phyloP scores from a whole-genome alignment of 352 stramenopile species.

The Phytophthora colocasiae region DNA sequence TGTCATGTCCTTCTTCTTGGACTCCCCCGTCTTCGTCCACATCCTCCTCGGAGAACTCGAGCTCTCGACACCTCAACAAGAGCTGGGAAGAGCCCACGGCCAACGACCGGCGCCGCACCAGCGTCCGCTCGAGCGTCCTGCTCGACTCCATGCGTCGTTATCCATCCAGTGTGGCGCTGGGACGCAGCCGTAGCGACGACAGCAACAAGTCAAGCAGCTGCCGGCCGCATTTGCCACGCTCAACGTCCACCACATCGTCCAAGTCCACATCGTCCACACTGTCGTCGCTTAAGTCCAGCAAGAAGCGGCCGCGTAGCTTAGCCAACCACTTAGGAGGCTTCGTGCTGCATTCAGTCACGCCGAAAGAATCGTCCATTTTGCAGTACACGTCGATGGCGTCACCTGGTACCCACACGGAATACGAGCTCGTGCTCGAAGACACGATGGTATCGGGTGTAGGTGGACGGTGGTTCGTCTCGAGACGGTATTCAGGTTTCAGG shows the following conservation, averaged over 20 bases:
- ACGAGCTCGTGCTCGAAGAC: slow-evolving; percentile 62
- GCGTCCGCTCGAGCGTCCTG: slow-evolving; percentile 17
- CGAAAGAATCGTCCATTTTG: slow-evolving; percentile 56
- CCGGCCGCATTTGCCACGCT: slow-evolving; percentile 9
- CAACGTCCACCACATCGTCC: slow-evolving; percentile 28
- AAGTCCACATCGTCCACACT: slow-evolving; percentile 18
- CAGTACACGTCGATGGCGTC: slow-evolving; percentile 56
- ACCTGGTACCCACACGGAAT: slow-evolving; percentile 65
- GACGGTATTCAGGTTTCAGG: slow-evolving; percentile 75
- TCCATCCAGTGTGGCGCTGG: slow-evolving; percentile 15
- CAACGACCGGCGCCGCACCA: slow-evolving; percentile 23
- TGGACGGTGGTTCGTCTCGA: slow-evolving; percentile 66
- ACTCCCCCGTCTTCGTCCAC: slow-evolving; percentile 29
- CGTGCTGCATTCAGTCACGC: slow-evolving; percentile 68
- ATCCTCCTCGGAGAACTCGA: slow-evolving; percentile 23
- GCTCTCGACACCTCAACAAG: slow-evolving; percentile 19
- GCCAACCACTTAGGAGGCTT: slow-evolving; percentile 63
- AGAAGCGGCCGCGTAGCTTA: slow-evolving; percentile 28
- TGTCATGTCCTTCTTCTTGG: slow-evolving; percentile 42
- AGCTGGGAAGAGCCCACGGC: slow-evolving; percentile 24
- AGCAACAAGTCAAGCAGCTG: slow-evolving; percentile 11
- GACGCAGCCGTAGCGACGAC: slow-evolving; percentile 22
- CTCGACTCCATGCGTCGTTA: slow-evolving; percentile 29
- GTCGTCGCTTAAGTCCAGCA: slow-evolving; percentile 16
- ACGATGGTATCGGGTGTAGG: slow-evolving; percentile 20